These are phyloP conservation scores for Oemleria cerasiformis DNA, from an alignment of 306 rosid species.

Conservation along the genomic window DNA sequence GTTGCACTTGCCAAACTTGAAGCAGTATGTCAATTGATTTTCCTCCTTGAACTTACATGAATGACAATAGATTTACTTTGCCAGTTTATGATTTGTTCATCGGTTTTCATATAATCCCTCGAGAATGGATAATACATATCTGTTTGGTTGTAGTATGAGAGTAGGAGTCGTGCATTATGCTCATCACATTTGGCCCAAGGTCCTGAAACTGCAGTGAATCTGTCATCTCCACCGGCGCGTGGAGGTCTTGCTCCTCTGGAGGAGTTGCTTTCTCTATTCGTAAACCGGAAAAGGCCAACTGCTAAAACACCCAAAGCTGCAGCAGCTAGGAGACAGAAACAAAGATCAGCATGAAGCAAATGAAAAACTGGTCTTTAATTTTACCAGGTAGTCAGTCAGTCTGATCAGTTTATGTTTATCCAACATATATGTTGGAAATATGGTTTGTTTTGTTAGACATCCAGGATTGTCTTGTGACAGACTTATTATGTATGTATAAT, in stretches of 20 bases:
- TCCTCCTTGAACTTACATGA: neutral
- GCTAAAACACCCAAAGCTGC: conserved; percentile 13
- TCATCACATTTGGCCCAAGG: conserved; percentile 41
- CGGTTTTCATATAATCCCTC: no score
- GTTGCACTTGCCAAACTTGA: conserved; percentile 54
- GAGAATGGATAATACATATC: no score
- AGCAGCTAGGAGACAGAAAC: conserved; percentile 34
- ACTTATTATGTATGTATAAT: neutral
- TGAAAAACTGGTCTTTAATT: conserved; percentile 9
- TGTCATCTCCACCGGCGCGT: conserved; percentile 33
- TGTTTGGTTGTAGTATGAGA: conserved; percentile 50
- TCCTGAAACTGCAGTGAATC: conserved; percentile 41
- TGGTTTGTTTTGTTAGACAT: neutral
- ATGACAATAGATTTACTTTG: neutral
- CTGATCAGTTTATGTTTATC: neutral
- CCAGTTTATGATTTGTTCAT: no score
- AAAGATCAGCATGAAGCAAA: conserved; percentile 2
- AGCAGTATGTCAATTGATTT: conserved; percentile 45
- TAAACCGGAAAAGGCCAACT: neutral
- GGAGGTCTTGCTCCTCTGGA: neutral
- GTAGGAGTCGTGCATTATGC: conserved; percentile 23
- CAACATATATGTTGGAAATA: neutral
- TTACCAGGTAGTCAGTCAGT: neutral
- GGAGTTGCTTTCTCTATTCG: neutral
- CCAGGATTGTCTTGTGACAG: neutral